Percentiles rank a stretch among this genome's conserved stretches.
phyloP scores from a whole-genome alignment of 1,284 basidiomycete species.

The Sanguinoderma infundibulare region DNA sequence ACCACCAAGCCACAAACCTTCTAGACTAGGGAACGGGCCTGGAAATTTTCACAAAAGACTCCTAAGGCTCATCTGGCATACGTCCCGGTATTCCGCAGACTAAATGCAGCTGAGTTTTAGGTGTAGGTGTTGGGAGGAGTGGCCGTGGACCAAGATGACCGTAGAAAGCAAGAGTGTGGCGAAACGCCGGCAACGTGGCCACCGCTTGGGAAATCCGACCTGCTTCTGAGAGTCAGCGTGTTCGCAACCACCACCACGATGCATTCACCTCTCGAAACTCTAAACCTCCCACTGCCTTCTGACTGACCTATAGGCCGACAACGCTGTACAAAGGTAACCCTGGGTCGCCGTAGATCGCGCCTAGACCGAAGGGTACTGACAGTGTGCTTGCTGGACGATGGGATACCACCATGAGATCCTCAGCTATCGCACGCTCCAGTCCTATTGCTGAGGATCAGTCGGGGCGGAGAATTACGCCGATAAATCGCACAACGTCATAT shows the following conservation, averaged over 20 bases:
- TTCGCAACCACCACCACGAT: not conserved
- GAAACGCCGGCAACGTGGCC: not conserved
- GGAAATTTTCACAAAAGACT: slow-evolving; percentile 5
- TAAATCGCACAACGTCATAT: not conserved
- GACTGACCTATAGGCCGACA: too few relatives aligned
- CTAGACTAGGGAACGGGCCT: slow-evolving; percentile 9
- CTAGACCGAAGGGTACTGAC: not conserved
- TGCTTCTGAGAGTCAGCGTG: too few relatives aligned
- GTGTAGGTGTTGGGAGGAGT: not conserved
- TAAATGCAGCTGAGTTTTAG: not conserved
- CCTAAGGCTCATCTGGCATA: not conserved
- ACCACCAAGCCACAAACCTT: slow-evolving; percentile 1
- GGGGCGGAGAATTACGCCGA: not conserved
- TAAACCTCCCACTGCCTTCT: not conserved
- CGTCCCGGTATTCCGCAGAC: slow-evolving; percentile 2
- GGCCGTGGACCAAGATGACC: not conserved
- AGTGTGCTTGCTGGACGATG: not conserved
- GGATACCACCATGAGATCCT: too few relatives aligned
- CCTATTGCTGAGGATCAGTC: too few relatives aligned
- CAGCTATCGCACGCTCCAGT: not conserved
- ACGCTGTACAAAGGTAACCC: too few relatives aligned
- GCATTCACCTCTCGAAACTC: not conserved
- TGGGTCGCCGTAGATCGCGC: not conserved
- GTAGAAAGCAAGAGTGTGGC: not conserved
- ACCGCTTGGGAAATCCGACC: not conserved